These are phyloP conservation scores for Solanum aculeatissimum DNA, from an alignment of 305 asterid species.

Conservation along the genomic window DNA sequence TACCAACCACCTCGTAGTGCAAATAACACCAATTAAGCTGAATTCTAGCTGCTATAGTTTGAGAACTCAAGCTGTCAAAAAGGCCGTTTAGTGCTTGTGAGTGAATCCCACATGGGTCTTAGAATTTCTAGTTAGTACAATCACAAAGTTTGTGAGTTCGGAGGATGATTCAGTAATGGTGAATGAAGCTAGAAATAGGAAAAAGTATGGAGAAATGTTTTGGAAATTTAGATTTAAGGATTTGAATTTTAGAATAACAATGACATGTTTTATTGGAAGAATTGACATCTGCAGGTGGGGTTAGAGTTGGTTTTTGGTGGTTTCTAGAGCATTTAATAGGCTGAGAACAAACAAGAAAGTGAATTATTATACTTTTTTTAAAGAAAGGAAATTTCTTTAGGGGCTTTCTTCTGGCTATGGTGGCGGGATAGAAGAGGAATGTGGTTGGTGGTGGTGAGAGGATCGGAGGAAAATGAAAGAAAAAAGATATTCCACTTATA, in stretches of 20 bases:
- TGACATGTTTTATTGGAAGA: not conserved
- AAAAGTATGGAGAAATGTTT: not conserved
- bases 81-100: constrained; percentile 16
- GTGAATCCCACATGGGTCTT: not conserved
- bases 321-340: not conserved
- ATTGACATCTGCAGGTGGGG: not conserved
- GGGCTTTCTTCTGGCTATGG: not conserved
- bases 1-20: constrained; percentile 50
- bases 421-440: not conserved
- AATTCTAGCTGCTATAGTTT: constrained; percentile 33
- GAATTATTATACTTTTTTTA: not conserved
- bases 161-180: not conserved
- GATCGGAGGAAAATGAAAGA: not conserved
- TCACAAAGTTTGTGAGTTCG: not conserved
- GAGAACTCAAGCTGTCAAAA: constrained; percentile 21
- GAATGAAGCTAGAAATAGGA: not conserved
- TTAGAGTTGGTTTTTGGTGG: not conserved
- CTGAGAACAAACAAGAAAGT: not conserved
- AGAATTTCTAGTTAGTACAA: not conserved
- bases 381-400: not conserved
- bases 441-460: not conserved
- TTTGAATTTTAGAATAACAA: not conserved
- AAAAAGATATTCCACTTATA: not conserved
- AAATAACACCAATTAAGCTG: constrained; percentile 57
- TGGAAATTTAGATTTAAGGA: not conserved